Conservation (phyloP, 768 basidiomycete species). For the Mycena rebaudengoi region DNA sequence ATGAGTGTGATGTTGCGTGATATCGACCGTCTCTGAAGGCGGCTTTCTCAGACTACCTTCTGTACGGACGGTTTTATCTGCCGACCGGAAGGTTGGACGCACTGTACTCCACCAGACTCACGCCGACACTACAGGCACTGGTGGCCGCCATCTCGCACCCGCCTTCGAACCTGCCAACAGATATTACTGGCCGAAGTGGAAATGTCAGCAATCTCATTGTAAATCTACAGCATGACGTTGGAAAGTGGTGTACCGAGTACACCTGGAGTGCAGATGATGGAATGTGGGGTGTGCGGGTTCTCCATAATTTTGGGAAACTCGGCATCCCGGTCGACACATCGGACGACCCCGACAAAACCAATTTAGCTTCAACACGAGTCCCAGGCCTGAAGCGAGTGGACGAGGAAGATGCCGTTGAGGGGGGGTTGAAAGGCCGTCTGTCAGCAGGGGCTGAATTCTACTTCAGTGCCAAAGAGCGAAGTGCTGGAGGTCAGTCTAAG, state of each 20-base stretch:
- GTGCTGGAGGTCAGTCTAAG: slow-evolving; percentile 83
- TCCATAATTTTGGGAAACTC: slow-evolving; percentile 91
- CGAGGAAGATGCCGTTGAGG: slow-evolving; percentile 92
- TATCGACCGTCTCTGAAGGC: slow-evolving; percentile 25
- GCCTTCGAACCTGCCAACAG: slow-evolving; percentile 55
- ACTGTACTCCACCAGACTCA: slow-evolving; percentile 83
- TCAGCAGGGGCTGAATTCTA: slow-evolving; percentile 95
- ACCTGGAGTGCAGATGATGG: slow-evolving; percentile 94
- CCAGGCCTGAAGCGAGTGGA: slow-evolving; percentile 84
- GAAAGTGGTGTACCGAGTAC: slow-evolving; percentile 93
- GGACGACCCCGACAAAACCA: slow-evolving; percentile 44
- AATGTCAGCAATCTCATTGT: slow-evolving; percentile 79
- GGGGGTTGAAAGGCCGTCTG: slow-evolving; percentile 89
- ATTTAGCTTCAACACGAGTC: slow-evolving; percentile 21
- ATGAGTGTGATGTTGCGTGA: slow-evolving; percentile 29
- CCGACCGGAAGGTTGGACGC: slow-evolving; percentile 91
- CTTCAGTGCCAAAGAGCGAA: slow-evolving; percentile 91
- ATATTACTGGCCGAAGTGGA: slow-evolving; percentile 52
- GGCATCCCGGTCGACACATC: slow-evolving; percentile 45
- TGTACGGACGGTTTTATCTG: slow-evolving; percentile 92
- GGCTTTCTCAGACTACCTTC: slow-evolving; percentile 76
- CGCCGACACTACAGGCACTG: slow-evolving; percentile 81
- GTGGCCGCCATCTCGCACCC: slow-evolving; percentile 90
- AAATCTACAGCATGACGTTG: slow-evolving; percentile 90
- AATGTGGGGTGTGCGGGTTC: slow-evolving; percentile 88